Base-by-base conservation (phyloP, 805 yeast species). In the Starmerella bombi region DNA sequence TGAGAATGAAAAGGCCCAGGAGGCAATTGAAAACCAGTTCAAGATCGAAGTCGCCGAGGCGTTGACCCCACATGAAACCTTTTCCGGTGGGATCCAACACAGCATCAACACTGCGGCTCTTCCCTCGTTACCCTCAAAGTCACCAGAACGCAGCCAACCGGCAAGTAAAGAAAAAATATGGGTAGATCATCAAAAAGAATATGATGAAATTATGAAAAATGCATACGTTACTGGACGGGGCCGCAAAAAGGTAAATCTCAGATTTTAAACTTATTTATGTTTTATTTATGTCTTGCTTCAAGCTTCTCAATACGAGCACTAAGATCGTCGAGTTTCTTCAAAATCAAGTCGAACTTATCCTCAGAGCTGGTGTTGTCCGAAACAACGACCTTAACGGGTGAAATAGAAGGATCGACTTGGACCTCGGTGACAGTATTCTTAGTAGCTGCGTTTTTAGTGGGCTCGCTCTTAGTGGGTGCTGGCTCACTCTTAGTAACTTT, bases 21-120 rank as follows among this genome's bases (percentile, higher is more conserved):
- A 56, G 27, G 54, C 56, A 15, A 63, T 60, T 23, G 63, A 58
- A 20, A 63, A 56, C 17, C 59, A 56, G 43, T 58, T 60, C 36
- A 53, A 58, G 28, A 50, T 51, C 10, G 62, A 54, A 27, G 45
- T 57, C 2, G 45, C 49, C 5, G 51, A 48, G 31, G 52, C 42
- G 46, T 44, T 30, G 43, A 43, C 27, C 23, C 53, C 41, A 9
- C 40, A 40, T 38, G 46, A 42, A 19, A n/a, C n/a, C n/a, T n/a
- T n/a, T n/a, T n/a, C n/a, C n/a, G n/a, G n/a, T n/a, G n/a, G n/a
- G n/a, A 36, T 34, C 15, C 34, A 2, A 22, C 31, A 23, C 18
- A 41, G 43, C 15, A 38, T 53, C 15, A 46, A 52, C 34, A 36
- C 41, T 23, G 25, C 42, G n/a, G 34, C 32, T 17, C 43, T 53